These are phyloP conservation scores for Euphorbia celastroides DNA, from an alignment of 441 rosid species.

Conservation along the genomic window DNA sequence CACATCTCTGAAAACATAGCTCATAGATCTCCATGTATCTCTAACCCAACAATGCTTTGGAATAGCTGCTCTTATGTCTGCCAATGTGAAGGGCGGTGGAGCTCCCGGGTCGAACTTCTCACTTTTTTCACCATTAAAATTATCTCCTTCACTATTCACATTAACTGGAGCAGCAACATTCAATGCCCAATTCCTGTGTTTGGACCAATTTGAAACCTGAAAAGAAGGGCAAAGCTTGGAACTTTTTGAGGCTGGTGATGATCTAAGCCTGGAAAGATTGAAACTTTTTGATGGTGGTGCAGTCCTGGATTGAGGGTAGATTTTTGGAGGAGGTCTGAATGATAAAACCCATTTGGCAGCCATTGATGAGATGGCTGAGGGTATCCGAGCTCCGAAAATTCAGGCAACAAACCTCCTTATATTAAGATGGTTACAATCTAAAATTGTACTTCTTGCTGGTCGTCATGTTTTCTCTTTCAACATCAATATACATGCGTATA, in stretches of 20 bases:
- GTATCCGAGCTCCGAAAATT: not conserved
- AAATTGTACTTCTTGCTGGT: no score
- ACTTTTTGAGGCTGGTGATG: conserved; percentile 21
- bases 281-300: conserved; percentile 17
- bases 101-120: conserved; percentile 56
- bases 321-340: conserved; percentile 36
- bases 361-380: conserved; percentile 27
- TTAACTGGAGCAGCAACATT: conserved; percentile 38
- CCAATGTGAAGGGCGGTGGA: conserved; percentile 72
- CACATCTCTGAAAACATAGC: conserved; percentile 88
- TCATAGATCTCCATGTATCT: conserved; percentile 87
- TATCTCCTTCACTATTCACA: conserved; percentile 17
- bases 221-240: conserved; percentile 21
- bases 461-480: no score
- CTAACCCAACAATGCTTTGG: conserved; percentile 98
- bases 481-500: no score
- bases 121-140: conserved; percentile 7
- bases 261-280: conserved; percentile 19
- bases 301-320: conserved; percentile 32
- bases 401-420: not conserved
- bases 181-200: conserved; percentile 24
- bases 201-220: conserved; percentile 17
- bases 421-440: not conserved
- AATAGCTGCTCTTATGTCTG: conserved; percentile 85
- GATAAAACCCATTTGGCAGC: conserved; percentile 46